A percentile compares a stretch with the other conserved stretches of the same genome.
These are phyloP conservation scores for Fusarium xyrophilum DNA, from an alignment of 2,329 filamentous ascomycete genomes.

Conservation along the genomic window DNA sequence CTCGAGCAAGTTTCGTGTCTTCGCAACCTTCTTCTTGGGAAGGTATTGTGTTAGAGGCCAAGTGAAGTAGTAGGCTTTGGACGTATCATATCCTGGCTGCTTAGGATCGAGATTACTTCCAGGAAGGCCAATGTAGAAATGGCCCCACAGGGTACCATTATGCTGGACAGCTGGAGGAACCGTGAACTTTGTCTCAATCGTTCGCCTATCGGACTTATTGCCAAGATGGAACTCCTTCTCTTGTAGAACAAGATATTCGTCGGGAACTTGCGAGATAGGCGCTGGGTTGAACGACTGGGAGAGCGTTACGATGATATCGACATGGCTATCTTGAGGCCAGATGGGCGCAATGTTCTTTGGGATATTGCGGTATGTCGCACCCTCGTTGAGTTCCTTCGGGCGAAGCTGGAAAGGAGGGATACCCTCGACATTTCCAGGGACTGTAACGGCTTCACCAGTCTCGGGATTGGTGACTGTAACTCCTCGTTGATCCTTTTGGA, in stretches of 20 bases:
- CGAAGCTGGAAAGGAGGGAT: conserved; percentile 72
- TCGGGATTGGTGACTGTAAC: conserved; percentile 57
- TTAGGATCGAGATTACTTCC: conserved; percentile 80
- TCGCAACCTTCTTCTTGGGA: conserved; percentile 86
- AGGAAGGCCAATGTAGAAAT: conserved; percentile 85
- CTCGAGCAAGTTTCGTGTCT: conserved; percentile 86
- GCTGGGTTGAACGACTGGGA: conserved; percentile 75
- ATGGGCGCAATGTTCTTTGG: conserved; percentile 82
- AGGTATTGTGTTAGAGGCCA: conserved; percentile 89
- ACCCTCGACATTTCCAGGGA: conserved; percentile 60
- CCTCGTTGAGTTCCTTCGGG: conserved; percentile 65
- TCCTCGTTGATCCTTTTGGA: conserved; percentile 55
- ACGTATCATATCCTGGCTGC: conserved; percentile 72
- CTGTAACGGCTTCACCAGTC: conserved; percentile 59
- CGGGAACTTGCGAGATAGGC: conserved; percentile 68
- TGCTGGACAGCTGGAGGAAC: conserved; percentile 83
- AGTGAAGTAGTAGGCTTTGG: conserved; percentile 81
- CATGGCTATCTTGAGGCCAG: conserved; percentile 78
- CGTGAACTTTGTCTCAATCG: conserved; percentile 76
- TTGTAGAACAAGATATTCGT: conserved; percentile 75
- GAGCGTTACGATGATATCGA: conserved; percentile 87
- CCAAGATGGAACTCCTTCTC: conserved; percentile 83
- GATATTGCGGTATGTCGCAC: conserved; percentile 67
- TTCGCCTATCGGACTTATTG: conserved; percentile 79
- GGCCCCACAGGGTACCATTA: conserved; percentile 93